phyloP scores from a whole-genome alignment of 192 early-diverging fungal genomes.

The Mortierella alpina region DNA sequence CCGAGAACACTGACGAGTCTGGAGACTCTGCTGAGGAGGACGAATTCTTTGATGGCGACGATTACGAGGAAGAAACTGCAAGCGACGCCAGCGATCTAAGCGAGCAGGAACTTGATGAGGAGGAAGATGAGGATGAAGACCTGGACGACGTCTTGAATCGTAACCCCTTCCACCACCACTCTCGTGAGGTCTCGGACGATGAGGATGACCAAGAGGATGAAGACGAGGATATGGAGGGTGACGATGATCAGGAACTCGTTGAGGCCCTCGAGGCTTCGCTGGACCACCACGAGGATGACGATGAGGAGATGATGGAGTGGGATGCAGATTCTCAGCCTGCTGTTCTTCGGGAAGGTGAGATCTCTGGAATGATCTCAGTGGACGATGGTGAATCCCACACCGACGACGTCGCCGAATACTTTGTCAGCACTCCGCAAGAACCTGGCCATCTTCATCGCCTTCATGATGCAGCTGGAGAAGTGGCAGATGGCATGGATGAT shows the following conservation, averaged over 20 bases:
- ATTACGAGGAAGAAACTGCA: conserved; percentile 76
- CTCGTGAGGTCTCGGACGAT: conserved; percentile 63
- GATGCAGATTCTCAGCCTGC: conserved; percentile 59
- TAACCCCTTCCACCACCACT: conserved; percentile 56
- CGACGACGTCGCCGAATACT: conserved; percentile 59
- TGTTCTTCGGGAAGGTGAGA: conserved; percentile 55
- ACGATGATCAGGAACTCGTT: conserved; percentile 6
- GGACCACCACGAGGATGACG: conserved; percentile 66
- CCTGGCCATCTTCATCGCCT: conserved; percentile 62
- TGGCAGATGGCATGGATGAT: conserved; percentile 66
- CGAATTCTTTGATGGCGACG: conserved; percentile 75
- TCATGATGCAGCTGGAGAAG: conserved; percentile 66
- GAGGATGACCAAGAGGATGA: conserved; percentile 53
- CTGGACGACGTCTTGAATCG: conserved; percentile 66
- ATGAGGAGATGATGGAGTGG: conserved; percentile 68
- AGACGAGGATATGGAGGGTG: conserved; percentile 56
- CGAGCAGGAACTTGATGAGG: conserved; percentile 61
- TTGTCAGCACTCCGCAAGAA: conserved; percentile 50
- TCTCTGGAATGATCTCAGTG: conserved; percentile 57
- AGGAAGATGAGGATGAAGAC: conserved; percentile 70
- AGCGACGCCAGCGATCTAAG: conserved; percentile 72
- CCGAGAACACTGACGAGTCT: conserved; percentile 69
- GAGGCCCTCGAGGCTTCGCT: conserved; percentile 37
- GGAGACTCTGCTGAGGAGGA: conserved; percentile 67
- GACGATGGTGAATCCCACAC: conserved; percentile 67